A percentile compares a stretch with the other conserved stretches of the same genome.
phyloP scores from a whole-genome alignment of 2,329 filamentous ascomycete species.

The Cladophialophora immunda region DNA sequence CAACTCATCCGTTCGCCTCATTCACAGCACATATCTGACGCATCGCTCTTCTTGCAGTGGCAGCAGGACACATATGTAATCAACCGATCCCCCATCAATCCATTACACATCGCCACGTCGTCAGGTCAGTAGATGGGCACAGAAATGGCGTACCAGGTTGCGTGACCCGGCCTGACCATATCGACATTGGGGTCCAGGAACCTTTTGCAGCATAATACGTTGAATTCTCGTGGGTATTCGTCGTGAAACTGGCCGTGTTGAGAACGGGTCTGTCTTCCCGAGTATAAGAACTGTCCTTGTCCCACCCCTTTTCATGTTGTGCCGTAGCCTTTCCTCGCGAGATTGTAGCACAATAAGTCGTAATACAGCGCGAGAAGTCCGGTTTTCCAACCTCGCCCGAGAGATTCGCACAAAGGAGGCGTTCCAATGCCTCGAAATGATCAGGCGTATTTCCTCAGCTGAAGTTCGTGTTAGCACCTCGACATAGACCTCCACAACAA shows the following conservation, averaged over 20 bases:
- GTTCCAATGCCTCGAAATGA: neutral
- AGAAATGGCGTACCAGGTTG: neutral
- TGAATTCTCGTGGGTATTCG: conserved; percentile 2
- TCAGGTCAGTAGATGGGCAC: neutral
- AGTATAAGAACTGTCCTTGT: neutral
- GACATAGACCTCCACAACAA: neutral
- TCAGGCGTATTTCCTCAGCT: conserved; percentile 38
- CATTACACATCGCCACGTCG: neutral
- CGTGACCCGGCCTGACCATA: neutral
- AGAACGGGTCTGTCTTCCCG: neutral
- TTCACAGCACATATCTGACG: neutral
- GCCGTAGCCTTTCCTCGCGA: neutral
- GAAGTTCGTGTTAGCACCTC: neutral
- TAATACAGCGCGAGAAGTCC: neutral
- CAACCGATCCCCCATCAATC: neutral
- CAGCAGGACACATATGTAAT: neutral
- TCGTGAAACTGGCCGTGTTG: neutral
- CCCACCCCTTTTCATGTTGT: neutral
- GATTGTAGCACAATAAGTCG: neutral
- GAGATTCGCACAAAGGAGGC: neutral
- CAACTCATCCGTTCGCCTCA: neutral
- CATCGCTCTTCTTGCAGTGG: neutral
- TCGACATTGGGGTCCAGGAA: neutral
- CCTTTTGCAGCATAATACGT: neutral
- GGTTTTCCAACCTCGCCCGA: neutral